These are phyloP conservation scores for Dendrocalamus sinicus DNA, from an alignment of 176 grass and related monocot genomes.

Conservation along the genomic window DNA sequence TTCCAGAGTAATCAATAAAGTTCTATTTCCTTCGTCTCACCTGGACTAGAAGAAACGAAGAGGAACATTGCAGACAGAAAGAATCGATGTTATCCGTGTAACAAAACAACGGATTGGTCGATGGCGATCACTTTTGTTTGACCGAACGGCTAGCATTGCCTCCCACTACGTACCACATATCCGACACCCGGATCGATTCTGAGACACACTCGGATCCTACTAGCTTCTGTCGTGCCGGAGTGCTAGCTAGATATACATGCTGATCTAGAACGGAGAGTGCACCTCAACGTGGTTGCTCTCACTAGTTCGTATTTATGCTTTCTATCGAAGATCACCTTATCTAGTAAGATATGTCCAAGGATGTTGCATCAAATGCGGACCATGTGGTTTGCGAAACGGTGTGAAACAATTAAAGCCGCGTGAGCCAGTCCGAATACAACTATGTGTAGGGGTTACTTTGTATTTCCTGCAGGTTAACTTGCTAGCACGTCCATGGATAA, in stretches of 20 bases:
- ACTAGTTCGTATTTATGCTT: neutral
- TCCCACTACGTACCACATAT: conserved; percentile 37
- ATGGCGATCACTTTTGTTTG: conserved; percentile 39
- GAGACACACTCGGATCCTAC: conserved; percentile 50
- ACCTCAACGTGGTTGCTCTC: neutral
- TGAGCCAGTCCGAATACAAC: too few relatives aligned
- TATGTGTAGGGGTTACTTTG: too few relatives aligned
- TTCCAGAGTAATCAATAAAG: neutral
- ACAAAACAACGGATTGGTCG: conserved; percentile 1
- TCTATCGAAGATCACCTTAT: neutral
- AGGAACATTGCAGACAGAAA: neutral
- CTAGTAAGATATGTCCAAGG: neutral
- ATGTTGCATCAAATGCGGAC: neutral
- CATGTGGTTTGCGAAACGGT: too few relatives aligned
- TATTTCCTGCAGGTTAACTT: neutral
- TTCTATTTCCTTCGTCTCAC: neutral
- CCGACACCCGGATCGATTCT: conserved; percentile 28
- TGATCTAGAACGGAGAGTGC: neutral
- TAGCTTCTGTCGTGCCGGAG: conserved; percentile 36
- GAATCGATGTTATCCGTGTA: neutral
- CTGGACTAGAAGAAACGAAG: neutral
- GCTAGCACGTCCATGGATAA: too few relatives aligned
- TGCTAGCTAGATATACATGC: neutral
- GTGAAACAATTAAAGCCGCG: too few relatives aligned
- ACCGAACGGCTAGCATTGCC: neutral